These are phyloP conservation scores for Talaromyces sp. DNA, from an alignment of 2,329 filamentous ascomycete genomes.

Conservation along the genomic window DNA sequence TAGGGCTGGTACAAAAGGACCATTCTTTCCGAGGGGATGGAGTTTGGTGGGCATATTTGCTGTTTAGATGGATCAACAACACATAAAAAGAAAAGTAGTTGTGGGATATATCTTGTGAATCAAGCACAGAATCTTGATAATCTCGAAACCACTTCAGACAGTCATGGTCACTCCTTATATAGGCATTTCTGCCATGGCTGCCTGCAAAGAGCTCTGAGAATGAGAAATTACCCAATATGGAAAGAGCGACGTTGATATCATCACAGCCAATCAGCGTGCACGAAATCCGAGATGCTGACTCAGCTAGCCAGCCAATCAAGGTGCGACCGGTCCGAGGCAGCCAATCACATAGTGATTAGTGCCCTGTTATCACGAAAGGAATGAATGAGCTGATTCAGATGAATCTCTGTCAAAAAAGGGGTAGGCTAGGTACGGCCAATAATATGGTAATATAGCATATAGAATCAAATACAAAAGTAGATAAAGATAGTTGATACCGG, in stretches of 20 bases:
- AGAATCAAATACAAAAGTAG: no score
- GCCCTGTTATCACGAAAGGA: no score
- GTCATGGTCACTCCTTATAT: not conserved
- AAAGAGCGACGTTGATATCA: not conserved
- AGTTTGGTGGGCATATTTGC: conserved; percentile 13
- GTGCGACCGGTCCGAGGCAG: not conserved
- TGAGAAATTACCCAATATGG: conserved; percentile 8
- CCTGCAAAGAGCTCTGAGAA: not conserved
- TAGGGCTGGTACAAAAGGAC: conserved; percentile 8
- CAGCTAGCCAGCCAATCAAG: not conserved
- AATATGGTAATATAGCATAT: no score
- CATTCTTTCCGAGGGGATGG: conserved; percentile 9
- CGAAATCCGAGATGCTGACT: conserved; percentile 3
- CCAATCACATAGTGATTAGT: no score
- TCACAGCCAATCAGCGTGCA: not conserved
- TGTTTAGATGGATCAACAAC: not conserved
- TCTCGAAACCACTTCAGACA: not conserved
- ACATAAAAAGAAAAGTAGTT: not conserved
- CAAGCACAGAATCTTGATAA: not conserved
- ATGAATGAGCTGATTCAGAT: not conserved
- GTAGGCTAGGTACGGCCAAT: no score
- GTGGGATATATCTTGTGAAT: not conserved
- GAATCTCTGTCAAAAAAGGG: no score
- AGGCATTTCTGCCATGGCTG: not conserved
- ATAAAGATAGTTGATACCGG: not conserved